Conservation (phyloP, 1,139 yeast species). For the Maudiozyma humilis region DNA sequence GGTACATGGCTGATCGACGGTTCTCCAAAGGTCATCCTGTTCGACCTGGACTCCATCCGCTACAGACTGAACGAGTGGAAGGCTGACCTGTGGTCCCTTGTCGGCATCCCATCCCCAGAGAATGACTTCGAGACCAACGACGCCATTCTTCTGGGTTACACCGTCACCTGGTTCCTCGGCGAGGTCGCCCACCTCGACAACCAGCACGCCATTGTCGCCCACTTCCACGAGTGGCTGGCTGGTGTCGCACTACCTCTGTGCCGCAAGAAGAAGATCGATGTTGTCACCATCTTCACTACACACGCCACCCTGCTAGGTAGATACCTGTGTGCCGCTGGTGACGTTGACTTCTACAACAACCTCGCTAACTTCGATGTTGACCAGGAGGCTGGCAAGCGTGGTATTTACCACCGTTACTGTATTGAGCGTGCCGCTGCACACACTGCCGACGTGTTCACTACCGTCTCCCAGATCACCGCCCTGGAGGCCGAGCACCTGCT, state of each 20-base stretch:
- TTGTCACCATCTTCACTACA: constrained; percentile 92
- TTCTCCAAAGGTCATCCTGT: constrained; percentile 84
- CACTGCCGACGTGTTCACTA: constrained; percentile 92
- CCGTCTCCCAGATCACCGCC: constrained; percentile 95
- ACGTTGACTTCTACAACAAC: constrained; percentile 88
- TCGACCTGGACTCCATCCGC: constrained; percentile 70
- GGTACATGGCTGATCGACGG: constrained; percentile 98
- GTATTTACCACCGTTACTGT: constrained; percentile 94
- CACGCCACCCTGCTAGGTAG: constrained; percentile 95
- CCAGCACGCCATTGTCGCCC: constrained; percentile 83
- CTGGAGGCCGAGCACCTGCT: constrained; percentile 87
- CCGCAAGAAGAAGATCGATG: constrained; percentile 83
- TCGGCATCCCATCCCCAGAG: constrained; percentile 90
- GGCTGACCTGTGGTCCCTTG: constrained; percentile 80
- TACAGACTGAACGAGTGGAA: constrained; percentile 83
- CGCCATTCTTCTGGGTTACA: constrained; percentile 84
- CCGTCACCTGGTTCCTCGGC: constrained; percentile 96
- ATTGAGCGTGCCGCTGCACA: constrained; percentile 96
- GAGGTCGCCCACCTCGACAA: constrained; percentile 78
- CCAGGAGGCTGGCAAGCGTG: constrained; percentile 95
- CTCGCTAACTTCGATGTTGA: constrained; percentile 88
- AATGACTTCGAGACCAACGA: constrained; percentile 84
- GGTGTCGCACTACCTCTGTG: constrained; percentile 93
- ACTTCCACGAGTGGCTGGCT: constrained; percentile 97
- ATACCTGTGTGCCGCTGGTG: constrained; percentile 82